Evolutionary conservation across 208 protist genomes (phyloP).

Genomic region (Ichthyophonus hoferi): DNA sequence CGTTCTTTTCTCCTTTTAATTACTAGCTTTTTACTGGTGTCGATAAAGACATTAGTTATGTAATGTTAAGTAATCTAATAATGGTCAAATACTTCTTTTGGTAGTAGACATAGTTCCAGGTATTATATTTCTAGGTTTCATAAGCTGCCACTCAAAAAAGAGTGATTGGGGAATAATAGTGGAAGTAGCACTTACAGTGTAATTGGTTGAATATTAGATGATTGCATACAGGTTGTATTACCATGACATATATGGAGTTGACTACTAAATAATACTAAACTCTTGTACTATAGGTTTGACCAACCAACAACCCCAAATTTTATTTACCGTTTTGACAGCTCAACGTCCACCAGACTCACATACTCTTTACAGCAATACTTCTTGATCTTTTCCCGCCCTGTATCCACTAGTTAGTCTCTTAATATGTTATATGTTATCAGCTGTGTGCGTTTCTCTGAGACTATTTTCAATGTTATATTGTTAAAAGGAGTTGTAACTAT

Average conservation of each 20-base stretch:
- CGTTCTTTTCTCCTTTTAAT: too few species aligned
- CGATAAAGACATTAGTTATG: too few species aligned
- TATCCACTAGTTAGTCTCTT: too few species aligned
- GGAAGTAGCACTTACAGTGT: not conserved
- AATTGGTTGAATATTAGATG: not conserved
- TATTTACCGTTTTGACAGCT: not conserved
- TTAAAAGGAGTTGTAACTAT: not conserved
- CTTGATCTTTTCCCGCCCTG: not conserved
- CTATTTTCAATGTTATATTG: too few species aligned
- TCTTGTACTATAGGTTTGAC: too few species aligned
- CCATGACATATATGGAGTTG: not conserved
- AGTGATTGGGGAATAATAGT: not conserved
- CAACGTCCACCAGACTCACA: not conserved
- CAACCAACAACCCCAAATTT: too few species aligned
- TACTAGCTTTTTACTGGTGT: too few species aligned
- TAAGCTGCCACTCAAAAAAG: not conserved
- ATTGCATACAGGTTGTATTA: not conserved
- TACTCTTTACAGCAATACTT: not conserved
- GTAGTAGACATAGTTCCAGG: not conserved
- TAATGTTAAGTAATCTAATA: too few species aligned
- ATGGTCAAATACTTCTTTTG: too few species aligned
- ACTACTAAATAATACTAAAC: too few species aligned
- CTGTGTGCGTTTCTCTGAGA: too few species aligned
- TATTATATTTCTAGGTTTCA: not conserved
- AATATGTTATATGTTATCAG: too few species aligned